Base-by-base conservation (phyloP, 192 early-diverging fungal species). In the Jimgerdemannia lactiflua region DNA sequence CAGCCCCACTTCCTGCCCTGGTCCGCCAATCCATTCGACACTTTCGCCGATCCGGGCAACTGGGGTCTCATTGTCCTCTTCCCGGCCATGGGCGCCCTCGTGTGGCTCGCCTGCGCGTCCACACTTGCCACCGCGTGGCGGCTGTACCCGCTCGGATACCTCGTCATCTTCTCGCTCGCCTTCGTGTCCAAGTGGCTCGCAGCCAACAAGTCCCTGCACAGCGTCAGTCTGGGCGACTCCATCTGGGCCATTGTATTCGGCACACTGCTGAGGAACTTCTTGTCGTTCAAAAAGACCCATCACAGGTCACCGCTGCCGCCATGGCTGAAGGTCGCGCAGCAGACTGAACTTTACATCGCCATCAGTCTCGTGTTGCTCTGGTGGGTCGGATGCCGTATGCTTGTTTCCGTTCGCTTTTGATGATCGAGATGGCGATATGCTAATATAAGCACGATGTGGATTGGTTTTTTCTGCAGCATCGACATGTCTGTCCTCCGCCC, bases 221-320 rank as follows among this genome's bases (percentile, higher is more conserved):
- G 63, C 4, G 84, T 83, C 10, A 83, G 81, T 43, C 65, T 88
- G 66, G 86, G 86, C 4, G 86, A 83, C 42, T 88, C 86, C 8
- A 86, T 88, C 42, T 88, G 86, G 86, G 86, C 86, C 17, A 88
- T 88, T 70, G 54, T 88, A 4, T 80, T 88, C 71, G 86, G 86
- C 3, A 80, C 85, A 2, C 40, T 83, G 3, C 67, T 86, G 3
- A 81, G 86, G 29, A 86, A 84, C 71, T 29, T 79, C 4, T 42
- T 79, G 20, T 49, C 75, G 2, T 39, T 69, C 39, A 54, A 65
- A n/a, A 49, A 69, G 39, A 8, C 67, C 9, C 42, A 68, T 18
- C 44, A 73, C 39, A 49, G 40, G 4, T 70, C 71, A 17, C 69
- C 77, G 17, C 73, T 88, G 9, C 84, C 85, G 0, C 76, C 78